These are phyloP conservation scores for Teratosphaeria gauchensis DNA, from an alignment of 2,329 filamentous ascomycete species.

Conservation along the genomic window DNA sequence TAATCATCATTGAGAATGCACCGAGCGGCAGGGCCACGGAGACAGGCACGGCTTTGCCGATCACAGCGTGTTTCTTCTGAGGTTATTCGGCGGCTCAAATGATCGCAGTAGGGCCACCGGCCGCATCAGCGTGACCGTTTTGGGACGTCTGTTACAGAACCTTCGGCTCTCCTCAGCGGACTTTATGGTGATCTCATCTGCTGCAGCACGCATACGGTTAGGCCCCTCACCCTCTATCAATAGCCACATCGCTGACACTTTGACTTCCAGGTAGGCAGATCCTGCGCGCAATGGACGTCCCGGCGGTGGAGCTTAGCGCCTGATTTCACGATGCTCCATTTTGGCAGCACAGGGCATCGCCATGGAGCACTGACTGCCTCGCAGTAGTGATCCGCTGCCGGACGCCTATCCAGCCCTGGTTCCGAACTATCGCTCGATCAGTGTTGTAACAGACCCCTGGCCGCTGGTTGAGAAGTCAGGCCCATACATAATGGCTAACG, in stretches of 20 bases:
- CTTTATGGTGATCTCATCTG: not conserved
- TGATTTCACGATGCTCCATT: constrained; percentile 11
- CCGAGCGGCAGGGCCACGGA: not conserved
- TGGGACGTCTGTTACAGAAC: not conserved
- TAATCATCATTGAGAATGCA: not conserved
- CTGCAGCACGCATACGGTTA: not conserved
- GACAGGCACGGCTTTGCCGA: not conserved
- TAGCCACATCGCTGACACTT: constrained; percentile 10
- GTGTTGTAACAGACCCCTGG: constrained; percentile 13
- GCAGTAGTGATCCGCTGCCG: constrained; percentile 13
- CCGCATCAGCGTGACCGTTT: not conserved
- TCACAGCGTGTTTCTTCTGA: not conserved
- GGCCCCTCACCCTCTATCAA: constrained; percentile 12
- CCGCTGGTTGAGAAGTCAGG: constrained; percentile 9
- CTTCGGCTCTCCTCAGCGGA: not conserved
- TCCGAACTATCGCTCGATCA: constrained; percentile 11
- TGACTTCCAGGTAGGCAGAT: constrained; percentile 8
- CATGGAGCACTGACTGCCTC: constrained; percentile 11
- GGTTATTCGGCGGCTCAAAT: not conserved
- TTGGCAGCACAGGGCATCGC: constrained; percentile 15
- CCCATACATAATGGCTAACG: constrained; percentile 16
- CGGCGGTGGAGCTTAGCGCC: constrained; percentile 15
- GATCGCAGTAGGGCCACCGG: not conserved
- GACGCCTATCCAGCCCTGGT: constrained; percentile 11
- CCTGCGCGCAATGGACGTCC: constrained; percentile 9